Conservation (phyloP, 2,329 filamentous ascomycete species). For the Calonectria pteridis region DNA sequence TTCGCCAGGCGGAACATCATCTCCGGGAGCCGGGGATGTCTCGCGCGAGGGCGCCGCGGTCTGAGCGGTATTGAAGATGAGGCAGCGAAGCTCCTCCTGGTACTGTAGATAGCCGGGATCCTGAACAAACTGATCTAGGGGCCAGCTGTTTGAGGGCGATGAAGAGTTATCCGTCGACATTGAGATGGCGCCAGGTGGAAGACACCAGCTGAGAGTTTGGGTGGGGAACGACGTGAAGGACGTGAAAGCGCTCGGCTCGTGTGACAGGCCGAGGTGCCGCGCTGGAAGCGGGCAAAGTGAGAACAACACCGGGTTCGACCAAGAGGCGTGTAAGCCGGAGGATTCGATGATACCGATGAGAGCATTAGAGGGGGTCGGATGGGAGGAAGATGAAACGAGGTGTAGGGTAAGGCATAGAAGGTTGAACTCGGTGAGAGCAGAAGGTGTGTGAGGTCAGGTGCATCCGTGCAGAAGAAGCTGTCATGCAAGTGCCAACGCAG, state of each 20-base stretch:
- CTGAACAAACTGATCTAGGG: constrained; percentile 51
- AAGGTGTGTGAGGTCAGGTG: constrained; percentile 24
- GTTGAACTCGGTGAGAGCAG: constrained; percentile 13
- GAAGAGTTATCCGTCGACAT: constrained; percentile 40
- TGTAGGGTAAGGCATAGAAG: constrained; percentile 18
- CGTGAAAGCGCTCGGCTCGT: not conserved
- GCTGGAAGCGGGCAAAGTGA: not conserved
- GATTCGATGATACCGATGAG: not conserved
- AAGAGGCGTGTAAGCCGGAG: not conserved
- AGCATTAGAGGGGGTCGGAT: constrained; percentile 1
- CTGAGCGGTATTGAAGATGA: constrained; percentile 61
- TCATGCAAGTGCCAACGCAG: constrained; percentile 14
- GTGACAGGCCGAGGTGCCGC: not conserved
- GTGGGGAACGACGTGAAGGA: not conserved
- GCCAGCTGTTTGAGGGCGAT: constrained; percentile 46
- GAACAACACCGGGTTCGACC: no score
- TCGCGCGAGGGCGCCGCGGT: constrained; percentile 57
- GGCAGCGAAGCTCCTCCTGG: constrained; percentile 59
- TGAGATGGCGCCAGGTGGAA: not conserved
- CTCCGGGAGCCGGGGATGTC: constrained; percentile 48
- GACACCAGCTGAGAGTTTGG: not conserved
- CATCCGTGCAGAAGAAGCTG: constrained; percentile 12
- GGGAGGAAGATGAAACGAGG: not conserved
- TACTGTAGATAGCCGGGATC: constrained; percentile 60
- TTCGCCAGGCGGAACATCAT: constrained; percentile 34